These are phyloP conservation scores for Saccharata proteae DNA, from an alignment of 2,329 filamentous ascomycete species.

Conservation along the genomic window DNA sequence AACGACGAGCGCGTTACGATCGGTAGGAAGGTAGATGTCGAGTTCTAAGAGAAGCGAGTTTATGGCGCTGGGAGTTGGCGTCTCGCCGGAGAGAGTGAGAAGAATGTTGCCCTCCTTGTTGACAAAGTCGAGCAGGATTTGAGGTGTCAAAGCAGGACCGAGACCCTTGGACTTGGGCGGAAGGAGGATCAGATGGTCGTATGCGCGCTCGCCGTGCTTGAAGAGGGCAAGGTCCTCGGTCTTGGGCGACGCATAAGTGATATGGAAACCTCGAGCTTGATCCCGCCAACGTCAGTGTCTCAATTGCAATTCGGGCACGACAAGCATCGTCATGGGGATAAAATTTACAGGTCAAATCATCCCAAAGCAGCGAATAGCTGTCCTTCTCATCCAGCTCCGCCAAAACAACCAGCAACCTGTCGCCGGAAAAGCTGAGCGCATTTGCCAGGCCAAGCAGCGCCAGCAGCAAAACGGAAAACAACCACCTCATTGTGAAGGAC, in stretches of 20 bases:
- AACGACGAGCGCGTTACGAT: conserved; percentile 74
- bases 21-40: conserved; percentile 75
- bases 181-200: conserved; percentile 83
- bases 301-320: neutral
- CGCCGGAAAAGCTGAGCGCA: conserved; percentile 68
- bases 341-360: conserved; percentile 39
- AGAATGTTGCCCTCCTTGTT: conserved; percentile 88
- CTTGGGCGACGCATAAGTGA: conserved; percentile 75
- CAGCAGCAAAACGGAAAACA: conserved; percentile 58
- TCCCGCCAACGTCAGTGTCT: conserved; percentile 2
- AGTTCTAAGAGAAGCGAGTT: conserved; percentile 73
- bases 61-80: conserved; percentile 58
- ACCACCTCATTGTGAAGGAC: conserved; percentile 55
- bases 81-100: conserved; percentile 63
- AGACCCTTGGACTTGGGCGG: conserved; percentile 88
- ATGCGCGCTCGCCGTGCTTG: conserved; percentile 72
- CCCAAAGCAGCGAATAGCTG: conserved; percentile 70
- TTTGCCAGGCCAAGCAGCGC: conserved; percentile 54
- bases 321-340: neutral
- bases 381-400: conserved; percentile 73
- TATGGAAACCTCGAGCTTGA: conserved; percentile 67
- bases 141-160: conserved; percentile 77
- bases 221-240: conserved; percentile 67
- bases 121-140: conserved; percentile 78
- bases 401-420: conserved; percentile 71